A percentile compares a stretch with the other conserved stretches of the same genome.
Evolutionary conservation across 2,329 filamentous ascomycete species (phyloP).

Genomic region (Alternaria arbusti): DNA sequence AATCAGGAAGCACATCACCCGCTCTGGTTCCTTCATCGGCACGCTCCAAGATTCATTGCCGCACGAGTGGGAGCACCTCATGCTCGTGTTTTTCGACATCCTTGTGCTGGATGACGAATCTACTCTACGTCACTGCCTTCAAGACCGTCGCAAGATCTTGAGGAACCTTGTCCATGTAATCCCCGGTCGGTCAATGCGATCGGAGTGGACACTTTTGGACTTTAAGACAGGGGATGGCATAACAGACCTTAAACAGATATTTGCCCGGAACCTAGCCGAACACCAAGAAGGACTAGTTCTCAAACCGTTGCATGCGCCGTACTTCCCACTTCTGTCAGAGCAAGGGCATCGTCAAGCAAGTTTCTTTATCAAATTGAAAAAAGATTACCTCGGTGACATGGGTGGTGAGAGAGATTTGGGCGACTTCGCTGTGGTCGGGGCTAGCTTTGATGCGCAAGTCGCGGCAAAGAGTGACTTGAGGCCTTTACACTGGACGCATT

Average conservation of each 20-base stretch:
- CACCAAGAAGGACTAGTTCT: slow-evolving; percentile 81
- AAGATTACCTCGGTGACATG: slow-evolving; percentile 80
- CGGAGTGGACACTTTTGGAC: slow-evolving; percentile 71
- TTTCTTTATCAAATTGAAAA: slow-evolving; percentile 83
- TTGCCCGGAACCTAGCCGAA: slow-evolving; percentile 69
- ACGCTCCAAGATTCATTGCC: slow-evolving; percentile 70
- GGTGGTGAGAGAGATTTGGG: slow-evolving; percentile 71
- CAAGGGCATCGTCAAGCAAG: slow-evolving; percentile 35
- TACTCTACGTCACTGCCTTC: slow-evolving; percentile 61
- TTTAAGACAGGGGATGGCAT: slow-evolving; percentile 56
- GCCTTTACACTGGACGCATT: slow-evolving; percentile 76
- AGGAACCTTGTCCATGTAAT: slow-evolving; percentile 61
- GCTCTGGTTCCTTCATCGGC: slow-evolving; percentile 74
- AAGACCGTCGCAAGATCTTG: slow-evolving; percentile 66
- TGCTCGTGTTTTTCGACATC: slow-evolving; percentile 68
- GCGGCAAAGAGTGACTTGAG: slow-evolving; percentile 63
- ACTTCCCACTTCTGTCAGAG: slow-evolving; percentile 60
- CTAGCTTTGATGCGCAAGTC: slow-evolving; percentile 69
- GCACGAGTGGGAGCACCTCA: slow-evolving; percentile 62
- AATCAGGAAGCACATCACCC: slow-evolving; percentile 78
- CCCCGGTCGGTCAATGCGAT: slow-evolving; percentile 69
- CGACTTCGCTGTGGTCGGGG: slow-evolving; percentile 82
- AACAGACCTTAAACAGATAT: slow-evolving; percentile 52
- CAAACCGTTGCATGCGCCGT: slow-evolving; percentile 77
- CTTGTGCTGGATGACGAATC: slow-evolving; percentile 63